A percentile compares a stretch with the other conserved stretches of the same genome.
phyloP scores from a whole-genome alignment of 331 rosid species.

The Cucumis variabilis region DNA sequence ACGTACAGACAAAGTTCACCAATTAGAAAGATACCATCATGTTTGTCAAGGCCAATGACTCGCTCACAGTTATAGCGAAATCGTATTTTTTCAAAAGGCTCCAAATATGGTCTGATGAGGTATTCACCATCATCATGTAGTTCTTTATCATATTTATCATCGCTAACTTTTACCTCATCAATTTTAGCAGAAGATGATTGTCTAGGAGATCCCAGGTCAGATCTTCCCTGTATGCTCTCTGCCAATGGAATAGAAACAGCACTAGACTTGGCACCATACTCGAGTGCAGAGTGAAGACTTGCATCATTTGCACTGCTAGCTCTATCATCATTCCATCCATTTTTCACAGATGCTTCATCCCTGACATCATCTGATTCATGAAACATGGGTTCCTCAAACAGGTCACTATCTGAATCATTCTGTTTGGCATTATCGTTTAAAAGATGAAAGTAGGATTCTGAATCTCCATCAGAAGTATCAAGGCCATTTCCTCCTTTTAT shows the following conservation, averaged over 20 bases:
- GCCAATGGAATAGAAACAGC: constrained; percentile 67
- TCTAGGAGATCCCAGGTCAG: constrained; percentile 85
- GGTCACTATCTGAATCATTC: constrained; percentile 63
- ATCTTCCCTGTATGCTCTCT: constrained; percentile 78
- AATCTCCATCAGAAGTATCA: constrained; percentile 61
- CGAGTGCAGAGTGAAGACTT: constrained; percentile 95
- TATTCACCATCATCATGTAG: constrained; percentile 89
- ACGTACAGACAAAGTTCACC: constrained; percentile 93
- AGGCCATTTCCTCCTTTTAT: constrained; percentile 53
- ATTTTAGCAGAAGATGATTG: constrained; percentile 71
- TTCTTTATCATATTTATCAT: constrained; percentile 83
- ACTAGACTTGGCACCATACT: constrained; percentile 92
- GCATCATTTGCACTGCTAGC: constrained; percentile 91
- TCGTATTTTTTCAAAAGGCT: constrained; percentile 85
- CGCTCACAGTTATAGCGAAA: constrained; percentile 95
- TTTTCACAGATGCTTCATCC: constrained; percentile 62
- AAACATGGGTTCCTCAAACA: constrained; percentile 61
- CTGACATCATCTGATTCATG: constrained; percentile 58
- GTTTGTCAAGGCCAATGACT: constrained; percentile 97
- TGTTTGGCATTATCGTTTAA: constrained; percentile 60
- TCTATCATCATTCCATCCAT: constrained; percentile 92
- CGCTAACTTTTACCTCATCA: constrained; percentile 65
- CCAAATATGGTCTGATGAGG: constrained; percentile 94
- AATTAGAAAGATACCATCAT: constrained; percentile 96
- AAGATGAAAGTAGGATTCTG: constrained; percentile 65